Percentiles rank a stretch among this genome's conserved stretches.
phyloP scores from a whole-genome alignment of 805 yeast species.

The Huiozyma naganishii region DNA sequence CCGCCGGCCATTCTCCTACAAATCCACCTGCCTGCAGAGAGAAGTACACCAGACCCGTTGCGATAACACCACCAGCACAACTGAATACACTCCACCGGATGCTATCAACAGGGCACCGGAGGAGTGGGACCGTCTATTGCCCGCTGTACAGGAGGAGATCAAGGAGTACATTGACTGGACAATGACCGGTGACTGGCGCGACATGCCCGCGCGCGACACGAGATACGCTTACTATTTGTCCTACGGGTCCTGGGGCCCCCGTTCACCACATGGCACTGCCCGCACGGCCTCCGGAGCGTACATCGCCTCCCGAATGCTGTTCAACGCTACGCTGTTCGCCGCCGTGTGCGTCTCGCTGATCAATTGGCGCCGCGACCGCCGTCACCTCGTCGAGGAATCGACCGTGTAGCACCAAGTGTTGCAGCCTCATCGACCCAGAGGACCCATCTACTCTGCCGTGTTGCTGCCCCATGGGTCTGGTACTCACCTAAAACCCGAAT shows the following conservation, averaged over 20 bases:
- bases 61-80: too few species aligned
- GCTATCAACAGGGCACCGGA: conserved; percentile 18
- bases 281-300: conserved; percentile 1
- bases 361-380: conserved; percentile 5
- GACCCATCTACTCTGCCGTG: too few species aligned
- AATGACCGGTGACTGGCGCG: conserved; percentile 27
- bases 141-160: conserved; percentile 27
- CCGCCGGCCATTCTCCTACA: too few species aligned
- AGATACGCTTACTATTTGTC: conserved; percentile 27
- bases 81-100: conserved; percentile 22
- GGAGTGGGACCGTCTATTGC: conserved; percentile 26
- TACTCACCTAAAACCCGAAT: too few species aligned
- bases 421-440: not conserved
- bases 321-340: conserved; percentile 13
- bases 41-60: too few species aligned
- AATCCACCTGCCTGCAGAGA: not conserved
- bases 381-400: too few species aligned
- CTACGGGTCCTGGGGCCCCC: conserved; percentile 32
- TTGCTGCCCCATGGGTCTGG: too few species aligned
- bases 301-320: conserved; percentile 15
- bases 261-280: conserved; percentile 10
- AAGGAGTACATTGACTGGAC: conserved; percentile 27
- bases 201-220: conserved; percentile 21
- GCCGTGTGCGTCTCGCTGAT: conserved; percentile 10
- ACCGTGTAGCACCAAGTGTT: not conserved